Base-by-base conservation (phyloP, 345 rosid species). In the Syzygium oleosum region DNA sequence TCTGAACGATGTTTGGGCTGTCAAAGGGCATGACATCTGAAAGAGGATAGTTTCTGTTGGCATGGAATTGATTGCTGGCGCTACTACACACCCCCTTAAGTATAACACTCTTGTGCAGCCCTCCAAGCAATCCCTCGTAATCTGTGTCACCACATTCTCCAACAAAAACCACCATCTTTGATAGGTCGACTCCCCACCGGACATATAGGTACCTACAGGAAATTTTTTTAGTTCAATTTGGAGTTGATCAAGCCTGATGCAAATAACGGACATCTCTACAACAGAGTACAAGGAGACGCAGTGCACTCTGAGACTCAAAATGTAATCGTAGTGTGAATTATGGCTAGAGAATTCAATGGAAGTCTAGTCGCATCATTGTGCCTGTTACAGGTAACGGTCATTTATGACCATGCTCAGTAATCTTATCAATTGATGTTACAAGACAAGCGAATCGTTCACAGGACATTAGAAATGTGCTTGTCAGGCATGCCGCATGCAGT, bases 81-180 rank as follows among this genome's bases (percentile, higher is more conserved):
- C 88, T 91, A 87, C 93, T 90, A 85, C 98, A 91, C 52, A 90
- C 96, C 17, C 99, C 99, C 84, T 91, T 94, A 90, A 98, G 85
- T 83, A 98, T 90, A 55, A 97, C 91, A 63, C 93, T 95, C 89
- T 91, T 97, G 91, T 96, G 99, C 86, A 95, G 43, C 61, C 99
- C 99, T 25, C 98, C 98, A 2, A 98, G 96, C 90, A 98, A 88
- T 61, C 95, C 98, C 91, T 98, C 99, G 68, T 98, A 98, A 87
- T 98, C 99, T 0, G 99, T 97, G 90, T 98, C 99, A 12, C 99
- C 99, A 73, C 92, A 91, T 88, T 98, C 99, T 7, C 99, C 99
- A 4, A 93, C 98, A 84, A 98, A 95, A 73, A 98, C 99, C 19
- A 93, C 98, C 95, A 97, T 90, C 77, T 94, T 97, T 41, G 96